Percentiles rank a stretch among this genome's conserved stretches.
phyloP scores from a whole-genome alignment of 1,284 basidiomycete genomes.

The Leccinum subrobustum region DNA sequence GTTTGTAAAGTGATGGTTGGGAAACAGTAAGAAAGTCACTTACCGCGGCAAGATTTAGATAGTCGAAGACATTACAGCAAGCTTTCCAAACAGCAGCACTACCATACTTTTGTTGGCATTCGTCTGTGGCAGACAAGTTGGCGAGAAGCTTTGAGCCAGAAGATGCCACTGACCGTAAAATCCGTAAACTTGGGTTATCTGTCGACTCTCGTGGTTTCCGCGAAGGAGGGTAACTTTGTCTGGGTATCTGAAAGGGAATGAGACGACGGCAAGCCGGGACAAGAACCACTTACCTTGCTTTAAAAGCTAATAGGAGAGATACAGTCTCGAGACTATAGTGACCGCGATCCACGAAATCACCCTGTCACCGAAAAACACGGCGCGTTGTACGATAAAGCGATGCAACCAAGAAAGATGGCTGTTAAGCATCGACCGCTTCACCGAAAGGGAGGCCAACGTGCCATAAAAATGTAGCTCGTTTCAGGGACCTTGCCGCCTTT shows the following conservation, averaged over 20 bases:
- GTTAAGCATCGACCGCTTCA: slow-evolving; percentile 19
- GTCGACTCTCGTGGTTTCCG: slow-evolving; percentile 94
- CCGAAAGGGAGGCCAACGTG: slow-evolving; percentile 49
- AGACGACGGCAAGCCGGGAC: slow-evolving; percentile 3
- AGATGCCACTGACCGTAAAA: slow-evolving; percentile 77
- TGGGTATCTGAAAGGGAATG: slow-evolving; percentile 65
- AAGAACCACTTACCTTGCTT: slow-evolving; percentile 68
- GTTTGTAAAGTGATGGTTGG: not conserved
- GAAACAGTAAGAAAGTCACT: slow-evolving; percentile 31
- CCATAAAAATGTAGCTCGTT: slow-evolving; percentile 98
- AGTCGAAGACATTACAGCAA: slow-evolving; percentile 95
- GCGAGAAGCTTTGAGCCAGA: not conserved
- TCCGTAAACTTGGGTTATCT: slow-evolving; percentile 98
- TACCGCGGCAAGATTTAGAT: slow-evolving; percentile 90
- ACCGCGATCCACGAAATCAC: slow-evolving; percentile 96
- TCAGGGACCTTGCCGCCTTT: slow-evolving; percentile 87
- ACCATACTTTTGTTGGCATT: slow-evolving; percentile 96
- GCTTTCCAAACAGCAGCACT: slow-evolving; percentile 94
- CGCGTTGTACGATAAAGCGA: slow-evolving; percentile 1
- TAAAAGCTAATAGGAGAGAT: slow-evolving; percentile 84
- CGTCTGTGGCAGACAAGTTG: slow-evolving; percentile 53
- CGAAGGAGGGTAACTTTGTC: slow-evolving; percentile 89
- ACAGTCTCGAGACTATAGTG: slow-evolving; percentile 98
- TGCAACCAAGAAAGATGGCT: slow-evolving; percentile 22
- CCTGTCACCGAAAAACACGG: slow-evolving; percentile 47